Percentiles rank a stretch among this genome's conserved stretches.
These are phyloP conservation scores for Arthrobotrys iridis DNA, from an alignment of 2,329 filamentous ascomycete genomes.

Conservation along the genomic window DNA sequence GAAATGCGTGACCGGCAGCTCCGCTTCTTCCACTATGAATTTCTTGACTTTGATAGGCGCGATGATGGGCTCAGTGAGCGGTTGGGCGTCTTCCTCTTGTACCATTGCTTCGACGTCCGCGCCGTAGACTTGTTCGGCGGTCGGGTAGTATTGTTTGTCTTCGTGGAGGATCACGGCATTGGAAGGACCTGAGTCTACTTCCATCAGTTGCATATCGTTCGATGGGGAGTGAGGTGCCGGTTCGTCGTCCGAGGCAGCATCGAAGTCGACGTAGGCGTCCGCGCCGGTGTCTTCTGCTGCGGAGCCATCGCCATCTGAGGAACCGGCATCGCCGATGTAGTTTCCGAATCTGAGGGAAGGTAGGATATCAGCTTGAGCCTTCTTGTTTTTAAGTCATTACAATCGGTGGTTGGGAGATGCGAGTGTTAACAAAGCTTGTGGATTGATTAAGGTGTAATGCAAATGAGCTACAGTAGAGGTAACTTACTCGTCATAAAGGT, in stretches of 20 bases:
- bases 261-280: conserved; percentile 77
- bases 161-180: conserved; percentile 98
- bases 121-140: conserved; percentile 95
- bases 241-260: conserved; percentile 68
- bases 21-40: conserved; percentile 90
- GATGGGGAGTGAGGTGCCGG: conserved; percentile 61
- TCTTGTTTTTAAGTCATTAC: neutral
- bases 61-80: conserved; percentile 90
- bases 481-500: conserved; percentile 91
- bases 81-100: conserved; percentile 95
- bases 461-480: neutral
- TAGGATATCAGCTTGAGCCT: conserved; percentile 37
- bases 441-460: neutral
- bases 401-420: neutral
- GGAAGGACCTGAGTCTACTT: conserved; percentile 86
- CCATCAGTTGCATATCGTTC: conserved; percentile 87
- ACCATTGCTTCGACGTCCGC: conserved; percentile 93
- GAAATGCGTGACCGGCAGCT: conserved; percentile 72
- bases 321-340: conserved; percentile 93
- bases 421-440: conserved; percentile 18
- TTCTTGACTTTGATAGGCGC: conserved; percentile 94
- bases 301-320: conserved; percentile 78
- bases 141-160: conserved; percentile 99
- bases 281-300: conserved; percentile 77
- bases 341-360: conserved; percentile 82